Evolutionary conservation across 2,329 filamentous ascomycete species (phyloP).

Genomic region (Colletotrichum plurivorum): DNA sequence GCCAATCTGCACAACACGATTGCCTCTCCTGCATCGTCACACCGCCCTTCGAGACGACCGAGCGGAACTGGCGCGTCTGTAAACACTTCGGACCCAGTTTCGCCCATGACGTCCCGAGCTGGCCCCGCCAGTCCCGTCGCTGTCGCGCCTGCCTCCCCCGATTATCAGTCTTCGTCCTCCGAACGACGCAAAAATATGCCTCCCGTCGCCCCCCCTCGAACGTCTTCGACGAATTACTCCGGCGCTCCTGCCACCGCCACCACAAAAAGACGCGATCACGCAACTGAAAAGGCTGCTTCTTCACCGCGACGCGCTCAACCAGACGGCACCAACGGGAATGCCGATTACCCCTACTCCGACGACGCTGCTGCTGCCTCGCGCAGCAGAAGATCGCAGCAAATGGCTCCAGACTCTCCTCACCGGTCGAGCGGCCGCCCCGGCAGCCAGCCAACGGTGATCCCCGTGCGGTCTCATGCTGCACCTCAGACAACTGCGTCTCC

Average conservation of each 20-base stretch:
- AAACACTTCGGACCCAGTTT: slow-evolving; percentile 52
- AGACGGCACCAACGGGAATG: slow-evolving; percentile 54
- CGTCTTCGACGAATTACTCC: slow-evolving; percentile 76
- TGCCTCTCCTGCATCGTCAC: slow-evolving; percentile 66
- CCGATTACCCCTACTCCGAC: slow-evolving; percentile 47
- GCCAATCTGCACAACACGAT: slow-evolving; percentile 61
- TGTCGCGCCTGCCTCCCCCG: slow-evolving; percentile 55
- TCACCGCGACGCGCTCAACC: slow-evolving; percentile 58
- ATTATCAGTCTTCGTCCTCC: slow-evolving; percentile 60
- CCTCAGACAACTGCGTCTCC: slow-evolving; percentile 63
- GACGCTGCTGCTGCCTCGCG: slow-evolving; percentile 55
- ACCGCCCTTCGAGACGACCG: slow-evolving; percentile 67
- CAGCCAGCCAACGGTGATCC: slow-evolving; percentile 53
- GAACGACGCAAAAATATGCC: slow-evolving; percentile 74
- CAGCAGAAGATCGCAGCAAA: slow-evolving; percentile 55
- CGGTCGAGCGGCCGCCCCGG: slow-evolving; percentile 53
- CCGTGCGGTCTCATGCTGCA: slow-evolving; percentile 59
- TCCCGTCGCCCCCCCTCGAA: slow-evolving; percentile 83
- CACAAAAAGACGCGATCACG: slow-evolving; percentile 59
- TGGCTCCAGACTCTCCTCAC: slow-evolving; percentile 56
- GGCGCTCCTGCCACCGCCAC: slow-evolving; percentile 56
- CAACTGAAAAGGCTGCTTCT: slow-evolving; percentile 60
- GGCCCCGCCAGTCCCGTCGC: slow-evolving; percentile 59
- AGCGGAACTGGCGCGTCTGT: slow-evolving; percentile 62
- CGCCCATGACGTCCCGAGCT: slow-evolving; percentile 64